Evolutionary conservation across 257 asterid species (phyloP).

Genomic region (Solanum tacnaense): DNA sequence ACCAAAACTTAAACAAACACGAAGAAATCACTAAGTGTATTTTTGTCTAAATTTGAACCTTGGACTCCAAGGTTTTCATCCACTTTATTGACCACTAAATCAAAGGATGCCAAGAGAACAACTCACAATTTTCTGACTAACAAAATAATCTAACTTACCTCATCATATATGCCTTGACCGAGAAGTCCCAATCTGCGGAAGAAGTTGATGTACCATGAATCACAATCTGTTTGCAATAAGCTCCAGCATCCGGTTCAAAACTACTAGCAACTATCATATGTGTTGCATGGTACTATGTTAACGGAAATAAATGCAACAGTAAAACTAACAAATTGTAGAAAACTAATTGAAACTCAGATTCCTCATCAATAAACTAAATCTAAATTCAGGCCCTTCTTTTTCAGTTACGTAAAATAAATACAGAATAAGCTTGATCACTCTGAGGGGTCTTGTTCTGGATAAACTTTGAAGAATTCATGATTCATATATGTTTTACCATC

Average conservation of each 20-base stretch:
- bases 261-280: conserved; percentile 14
- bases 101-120: not conserved
- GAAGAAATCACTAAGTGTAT: not conserved
- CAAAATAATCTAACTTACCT: conserved; percentile 31
- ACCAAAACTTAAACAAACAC: not conserved
- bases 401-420: not conserved
- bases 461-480: not conserved
- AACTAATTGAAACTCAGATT: not conserved
- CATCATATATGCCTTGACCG: conserved; percentile 72
- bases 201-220: conserved; percentile 68
- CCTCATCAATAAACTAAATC: not conserved
- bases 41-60: not conserved
- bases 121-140: not conserved
- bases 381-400: not conserved
- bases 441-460: not conserved
- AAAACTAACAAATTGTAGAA: not conserved
- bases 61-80: not conserved
- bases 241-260: conserved; percentile 82
- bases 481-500: not conserved
- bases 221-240: conserved; percentile 84
- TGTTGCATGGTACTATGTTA: not conserved
- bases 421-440: not conserved
- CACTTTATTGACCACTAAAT: not conserved
- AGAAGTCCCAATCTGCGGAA: conserved; percentile 47
- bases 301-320: not conserved